Evolutionary conservation across 148 eudicot species (phyloP), one percentile per base, ranked within the genome.

Genomic region (Chenopodium suecicum): DNA sequence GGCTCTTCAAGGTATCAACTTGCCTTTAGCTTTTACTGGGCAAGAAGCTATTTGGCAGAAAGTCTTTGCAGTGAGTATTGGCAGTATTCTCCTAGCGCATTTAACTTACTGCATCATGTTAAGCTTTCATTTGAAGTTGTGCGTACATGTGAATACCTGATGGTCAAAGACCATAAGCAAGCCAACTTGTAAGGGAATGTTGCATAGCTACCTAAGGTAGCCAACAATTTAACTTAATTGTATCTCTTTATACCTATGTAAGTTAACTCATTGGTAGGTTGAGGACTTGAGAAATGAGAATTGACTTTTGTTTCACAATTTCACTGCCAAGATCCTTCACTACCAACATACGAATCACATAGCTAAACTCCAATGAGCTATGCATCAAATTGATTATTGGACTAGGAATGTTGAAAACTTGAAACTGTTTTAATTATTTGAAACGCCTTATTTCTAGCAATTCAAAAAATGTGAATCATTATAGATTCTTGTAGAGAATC

Each of bases 41-140:
- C 99, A 96, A 89, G 99, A 96, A 90, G 73, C 98, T 65, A 94
- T 96, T 82, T 96, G 99, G 99, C 97, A 96, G 84, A 96, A 90
- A 88, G 99, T 96, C 82, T 94, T 91, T 81, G 77, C 82, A 86
- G 99, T 96, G 68, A 86, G 88, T 78, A 78, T 70, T 78, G 67
- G 75, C 58, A 44, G 27, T 23, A 74, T 34, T 64, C 32, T 22
- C 81, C 75, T 54, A 14, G 16, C 48, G 47, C 9, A 75, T 79
- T 68, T 48, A 73, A 69, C 37, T 70, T 58, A 31, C 9, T 19
- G 77, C 27, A 71, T 50, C 62, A 27, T 60, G 7, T 7, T 60
- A 34, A 54, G 52, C 29, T 27, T 9, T 25, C 50, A 34, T 29
- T 44, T 41, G 64, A 83, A 47, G 32, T 73, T 70, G 69, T 10